Conservation (phyloP, 2,329 filamentous ascomycete species). For the Proliferodiscus dingleyae region DNA sequence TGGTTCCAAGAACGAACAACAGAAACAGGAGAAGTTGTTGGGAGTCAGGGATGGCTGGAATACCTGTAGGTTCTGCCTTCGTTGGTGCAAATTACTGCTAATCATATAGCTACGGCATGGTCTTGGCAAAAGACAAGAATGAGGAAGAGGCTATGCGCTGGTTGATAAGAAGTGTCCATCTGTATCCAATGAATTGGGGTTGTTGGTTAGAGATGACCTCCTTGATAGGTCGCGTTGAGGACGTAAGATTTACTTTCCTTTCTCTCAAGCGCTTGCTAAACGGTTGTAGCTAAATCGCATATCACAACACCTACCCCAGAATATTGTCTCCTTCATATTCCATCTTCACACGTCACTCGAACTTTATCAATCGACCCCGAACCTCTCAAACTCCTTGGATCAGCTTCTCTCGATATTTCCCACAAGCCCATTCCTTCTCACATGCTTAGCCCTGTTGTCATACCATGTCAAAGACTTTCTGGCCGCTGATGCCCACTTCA, state of each 20-base stretch:
- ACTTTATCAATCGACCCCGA: slow-evolving; percentile 78
- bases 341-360: slow-evolving; percentile 87
- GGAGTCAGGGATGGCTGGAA: slow-evolving; percentile 88
- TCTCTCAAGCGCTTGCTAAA: slow-evolving; percentile 26
- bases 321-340: slow-evolving; percentile 92
- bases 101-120: slow-evolving; percentile 67
- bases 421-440: slow-evolving; percentile 80
- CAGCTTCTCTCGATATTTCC: slow-evolving; percentile 84
- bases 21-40: slow-evolving; percentile 52
- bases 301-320: slow-evolving; percentile 70
- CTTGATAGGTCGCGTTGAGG: slow-evolving; percentile 73
- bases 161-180: slow-evolving; percentile 81
- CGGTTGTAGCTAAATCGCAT: slow-evolving; percentile 62
- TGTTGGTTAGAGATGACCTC: slow-evolving; percentile 91
- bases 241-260: slow-evolving; percentile 45
- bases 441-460: slow-evolving; percentile 78
- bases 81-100: slow-evolving; percentile 7
- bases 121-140: slow-evolving; percentile 86
- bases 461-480: slow-evolving; percentile 87
- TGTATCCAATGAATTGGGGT: slow-evolving; percentile 94
- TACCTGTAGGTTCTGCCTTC: slow-evolving; percentile 51
- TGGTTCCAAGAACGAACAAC: slow-evolving; percentile 69
- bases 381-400: slow-evolving; percentile 68
- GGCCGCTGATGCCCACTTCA: slow-evolving; percentile 61
- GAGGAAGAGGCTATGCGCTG: slow-evolving; percentile 79